phyloP scores from a whole-genome alignment of 2,329 filamentous ascomycete species.

The Phoma sp. region DNA sequence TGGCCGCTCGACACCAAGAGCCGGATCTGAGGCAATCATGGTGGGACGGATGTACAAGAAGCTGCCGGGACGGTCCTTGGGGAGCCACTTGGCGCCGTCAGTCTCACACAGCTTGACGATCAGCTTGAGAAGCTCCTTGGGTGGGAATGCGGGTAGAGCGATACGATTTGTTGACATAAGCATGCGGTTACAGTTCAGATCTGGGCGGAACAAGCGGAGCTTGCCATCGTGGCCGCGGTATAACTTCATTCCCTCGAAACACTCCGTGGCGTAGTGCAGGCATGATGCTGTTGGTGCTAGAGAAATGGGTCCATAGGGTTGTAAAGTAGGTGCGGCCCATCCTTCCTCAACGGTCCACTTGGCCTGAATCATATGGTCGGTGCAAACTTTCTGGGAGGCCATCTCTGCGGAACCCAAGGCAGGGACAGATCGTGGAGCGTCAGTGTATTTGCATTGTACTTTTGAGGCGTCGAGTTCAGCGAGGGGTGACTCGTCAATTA shows the following conservation, averaged over 20 bases:
- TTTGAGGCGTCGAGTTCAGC: constrained; percentile 54
- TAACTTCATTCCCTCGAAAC: constrained; percentile 86
- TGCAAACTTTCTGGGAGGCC: constrained; percentile 59
- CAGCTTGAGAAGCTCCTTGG: constrained; percentile 75
- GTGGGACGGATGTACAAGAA: constrained; percentile 89
- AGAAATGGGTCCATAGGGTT: constrained; percentile 77
- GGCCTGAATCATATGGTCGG: constrained; percentile 88
- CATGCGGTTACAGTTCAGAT: constrained; percentile 74
- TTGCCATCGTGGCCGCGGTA: constrained; percentile 73
- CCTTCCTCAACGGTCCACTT: constrained; percentile 71
- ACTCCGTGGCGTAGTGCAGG: constrained; percentile 89
- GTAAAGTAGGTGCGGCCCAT: constrained; percentile 77
- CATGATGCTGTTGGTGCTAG: constrained; percentile 83
- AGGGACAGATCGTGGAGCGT: constrained; percentile 52
- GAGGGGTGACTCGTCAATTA: constrained; percentile 35
- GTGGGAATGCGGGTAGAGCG: constrained; percentile 76
- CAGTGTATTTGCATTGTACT: constrained; percentile 52
- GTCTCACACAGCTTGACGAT: constrained; percentile 74
- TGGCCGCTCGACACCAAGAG: constrained; percentile 82
- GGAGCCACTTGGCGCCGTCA: constrained; percentile 82
- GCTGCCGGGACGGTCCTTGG: constrained; percentile 68
- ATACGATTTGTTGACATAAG: constrained; percentile 66
- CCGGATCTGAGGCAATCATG: constrained; percentile 81
- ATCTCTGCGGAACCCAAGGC: constrained; percentile 50
- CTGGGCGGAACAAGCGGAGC: constrained; percentile 79